Base-by-base conservation (phyloP, 371 early-diverging fungal species). In the Amoeboaphelidium protococcarum region DNA sequence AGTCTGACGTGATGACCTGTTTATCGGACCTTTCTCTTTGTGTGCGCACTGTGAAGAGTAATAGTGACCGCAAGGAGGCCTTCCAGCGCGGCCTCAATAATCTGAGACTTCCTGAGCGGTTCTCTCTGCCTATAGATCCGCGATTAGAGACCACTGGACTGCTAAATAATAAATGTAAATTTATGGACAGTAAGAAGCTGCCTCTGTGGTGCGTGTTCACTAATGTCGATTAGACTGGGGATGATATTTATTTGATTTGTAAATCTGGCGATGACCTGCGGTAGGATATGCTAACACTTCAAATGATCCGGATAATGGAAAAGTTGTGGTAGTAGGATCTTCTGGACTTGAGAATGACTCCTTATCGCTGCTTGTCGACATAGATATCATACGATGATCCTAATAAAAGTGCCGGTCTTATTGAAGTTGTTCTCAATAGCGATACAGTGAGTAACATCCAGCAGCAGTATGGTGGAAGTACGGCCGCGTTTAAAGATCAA, bases 291-390 rank as follows among this genome's bases (percentile, higher is more conserved):
- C 45, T 53, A 13, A 53, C 53, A 24, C 40, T 53, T n/a, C 53
- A 53, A 31, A 54, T 53, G 53, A 4, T 53, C n/a, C 31, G 47
- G n/a, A 25, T 53, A 41, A 53, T 53, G 53, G 54, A 53, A n/a
- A 25, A 44, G 40, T 25, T 53, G 23, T 53, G 53, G 53, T 41
- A 51, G 13, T 23, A 31, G 23, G 51, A 51, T n/a, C 50, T 54
- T 4, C 31, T 53, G 10, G 54, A 53, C 21, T 12, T 53, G 45
- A 6, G 26, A 25, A 40, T 53, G 49, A 37, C 23, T 0, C 25
- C 31, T 1, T 53, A 53, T 27, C 25, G 23, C 19, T 54, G 54
- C 42, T 25, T 53, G 25, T 25, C n/a, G 19, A 53, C 53, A n/a
- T n/a, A n/a, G n/a, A n/a, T n/a, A n/a, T n/a, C n/a, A n/a, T n/a